phyloP scores from a whole-genome alignment of 202 grass and related monocot species.

The Setaria viridis region DNA sequence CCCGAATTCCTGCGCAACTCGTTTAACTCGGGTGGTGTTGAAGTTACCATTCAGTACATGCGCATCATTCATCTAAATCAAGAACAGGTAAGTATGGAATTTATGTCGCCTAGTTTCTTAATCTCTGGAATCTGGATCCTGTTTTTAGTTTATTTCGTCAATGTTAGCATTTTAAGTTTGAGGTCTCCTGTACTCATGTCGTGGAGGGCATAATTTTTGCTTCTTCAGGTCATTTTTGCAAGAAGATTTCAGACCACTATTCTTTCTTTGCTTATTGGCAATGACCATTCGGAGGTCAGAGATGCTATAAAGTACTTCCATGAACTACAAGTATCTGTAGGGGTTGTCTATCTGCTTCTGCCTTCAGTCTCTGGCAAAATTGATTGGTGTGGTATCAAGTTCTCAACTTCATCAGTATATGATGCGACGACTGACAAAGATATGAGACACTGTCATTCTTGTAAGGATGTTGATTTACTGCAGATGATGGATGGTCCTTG shows the following conservation, averaged over 20 bases:
- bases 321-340: conserved; percentile 45
- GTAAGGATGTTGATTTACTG: conserved; percentile 48
- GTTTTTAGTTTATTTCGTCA: conserved; percentile 25
- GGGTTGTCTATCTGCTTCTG: conserved; percentile 73
- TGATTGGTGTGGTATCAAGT: conserved; percentile 71
- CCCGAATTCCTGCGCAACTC: conserved; percentile 51
- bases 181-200: not conserved
- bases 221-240: conserved; percentile 61
- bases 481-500: conserved; percentile 62
- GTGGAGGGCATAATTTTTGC: not conserved
- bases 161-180: not conserved
- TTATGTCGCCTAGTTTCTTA: conserved; percentile 2
- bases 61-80: conserved; percentile 51
- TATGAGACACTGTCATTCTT: conserved; percentile 49
- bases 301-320: conserved; percentile 41
- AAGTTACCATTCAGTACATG: conserved; percentile 45
- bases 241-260: conserved; percentile 67
- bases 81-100: conserved; percentile 56
- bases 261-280: conserved; percentile 69
- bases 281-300: conserved; percentile 45
- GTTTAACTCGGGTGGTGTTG: conserved; percentile 42
- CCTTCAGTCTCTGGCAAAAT: conserved; percentile 67
- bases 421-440: conserved; percentile 37
- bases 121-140: not conserved
- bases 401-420: conserved; percentile 44